A percentile compares a stretch with the other conserved stretches of the same genome.
These are phyloP conservation scores for Cucumis melo DNA, from an alignment of 306 rosid genomes.

Conservation along the genomic window DNA sequence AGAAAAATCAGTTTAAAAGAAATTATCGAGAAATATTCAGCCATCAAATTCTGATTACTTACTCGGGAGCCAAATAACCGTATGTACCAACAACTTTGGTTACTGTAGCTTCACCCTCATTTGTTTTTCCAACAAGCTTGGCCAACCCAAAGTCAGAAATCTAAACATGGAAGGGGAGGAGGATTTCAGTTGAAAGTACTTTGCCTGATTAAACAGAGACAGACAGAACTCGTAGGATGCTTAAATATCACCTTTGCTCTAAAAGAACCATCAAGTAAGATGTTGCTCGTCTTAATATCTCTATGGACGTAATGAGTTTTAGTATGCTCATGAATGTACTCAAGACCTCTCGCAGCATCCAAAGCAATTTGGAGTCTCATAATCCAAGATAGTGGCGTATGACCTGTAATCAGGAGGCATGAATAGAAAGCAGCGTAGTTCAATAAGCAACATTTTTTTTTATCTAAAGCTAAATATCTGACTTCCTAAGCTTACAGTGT, in stretches of 20 bases:
- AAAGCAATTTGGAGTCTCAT: constrained; percentile 89
- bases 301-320: constrained; percentile 90
- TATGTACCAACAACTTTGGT: constrained; percentile 97
- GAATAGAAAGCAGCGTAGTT: background rate
- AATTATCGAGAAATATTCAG: background rate
- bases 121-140: constrained; percentile 62
- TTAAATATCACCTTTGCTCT: constrained; percentile 59
- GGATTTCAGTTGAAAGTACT: constrained; percentile 6
- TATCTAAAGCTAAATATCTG: background rate
- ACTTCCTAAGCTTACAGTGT: background rate
- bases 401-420: constrained; percentile 31
- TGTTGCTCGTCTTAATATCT: constrained; percentile 96
- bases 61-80: constrained; percentile 99
- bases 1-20: background rate
- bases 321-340: constrained; percentile 95
- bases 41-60: constrained; percentile 15
- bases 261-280: constrained; percentile 74
- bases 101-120: constrained; percentile 64
- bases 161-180: constrained; percentile 19
- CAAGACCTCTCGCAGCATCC: constrained; percentile 96
- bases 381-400: constrained; percentile 91
- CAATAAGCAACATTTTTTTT: background rate
- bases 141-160: constrained; percentile 99
- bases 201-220: constrained; percentile 5
- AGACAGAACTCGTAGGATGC: background rate